Evolutionary conservation across 352 stramenopile genomes (phyloP).

Genomic region (Aphanomyces astaci): DNA sequence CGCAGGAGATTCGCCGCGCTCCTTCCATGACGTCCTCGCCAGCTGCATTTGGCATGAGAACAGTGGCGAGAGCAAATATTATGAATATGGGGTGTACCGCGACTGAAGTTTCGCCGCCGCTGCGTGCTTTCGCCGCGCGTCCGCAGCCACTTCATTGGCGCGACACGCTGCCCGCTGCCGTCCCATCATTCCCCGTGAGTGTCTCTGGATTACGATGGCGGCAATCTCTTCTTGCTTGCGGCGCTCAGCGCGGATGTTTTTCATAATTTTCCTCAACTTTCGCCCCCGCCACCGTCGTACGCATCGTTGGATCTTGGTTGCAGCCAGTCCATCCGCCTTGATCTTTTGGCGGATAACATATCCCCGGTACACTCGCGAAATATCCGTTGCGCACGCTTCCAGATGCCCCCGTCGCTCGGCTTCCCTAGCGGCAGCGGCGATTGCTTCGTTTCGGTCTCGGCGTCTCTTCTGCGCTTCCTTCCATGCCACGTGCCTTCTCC

Average conservation of each 20-base stretch:
- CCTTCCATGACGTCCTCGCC: background rate
- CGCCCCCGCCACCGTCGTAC: background rate
- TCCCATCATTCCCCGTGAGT: background rate
- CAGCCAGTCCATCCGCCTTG: background rate
- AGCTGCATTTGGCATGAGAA: background rate
- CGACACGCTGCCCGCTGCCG: background rate
- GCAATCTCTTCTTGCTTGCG: background rate
- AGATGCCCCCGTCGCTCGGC: background rate
- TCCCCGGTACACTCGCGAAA: background rate
- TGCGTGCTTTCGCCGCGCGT: background rate
- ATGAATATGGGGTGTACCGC: background rate
- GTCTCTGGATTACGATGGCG: conserved; percentile 1
- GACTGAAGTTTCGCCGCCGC: background rate
- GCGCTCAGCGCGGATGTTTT: background rate
- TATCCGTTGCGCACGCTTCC: background rate
- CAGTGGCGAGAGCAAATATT: background rate
- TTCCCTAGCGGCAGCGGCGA: background rate
- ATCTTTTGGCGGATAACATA: background rate
- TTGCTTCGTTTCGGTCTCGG: background rate
- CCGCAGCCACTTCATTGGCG: background rate
- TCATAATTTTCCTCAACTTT: background rate
- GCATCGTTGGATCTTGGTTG: conserved; percentile 1
- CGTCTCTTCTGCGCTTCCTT: background rate
- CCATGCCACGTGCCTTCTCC: background rate
- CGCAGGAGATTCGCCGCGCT: background rate